phyloP scores from a whole-genome alignment of 2,329 filamentous ascomycete species.

The Exophiala calicioides region DNA sequence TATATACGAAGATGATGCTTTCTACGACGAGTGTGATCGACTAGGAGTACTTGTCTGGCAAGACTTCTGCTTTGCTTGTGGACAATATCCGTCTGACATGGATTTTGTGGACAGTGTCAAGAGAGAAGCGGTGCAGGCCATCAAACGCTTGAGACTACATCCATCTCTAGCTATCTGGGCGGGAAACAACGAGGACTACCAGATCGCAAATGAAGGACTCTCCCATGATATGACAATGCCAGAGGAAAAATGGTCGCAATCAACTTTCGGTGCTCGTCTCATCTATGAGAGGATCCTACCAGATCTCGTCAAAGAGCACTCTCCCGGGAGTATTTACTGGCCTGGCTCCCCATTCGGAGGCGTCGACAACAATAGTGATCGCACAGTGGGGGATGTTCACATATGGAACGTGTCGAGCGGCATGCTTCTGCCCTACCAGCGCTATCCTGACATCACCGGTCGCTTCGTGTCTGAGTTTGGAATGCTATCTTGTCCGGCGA shows the following conservation, averaged over 20 bases:
- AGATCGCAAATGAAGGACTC: slow-evolving; percentile 79
- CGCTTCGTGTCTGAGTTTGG: slow-evolving; percentile 93
- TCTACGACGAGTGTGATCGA: slow-evolving; percentile 76
- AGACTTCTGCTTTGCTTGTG: slow-evolving; percentile 81
- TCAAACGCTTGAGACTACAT: slow-evolving; percentile 75
- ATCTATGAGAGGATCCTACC: slow-evolving; percentile 89
- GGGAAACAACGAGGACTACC: slow-evolving; percentile 95
- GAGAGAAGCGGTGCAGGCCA: slow-evolving; percentile 64
- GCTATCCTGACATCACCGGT: slow-evolving; percentile 79
- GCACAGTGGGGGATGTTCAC: slow-evolving; percentile 84
- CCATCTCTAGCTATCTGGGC: slow-evolving; percentile 85
- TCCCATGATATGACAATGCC: slow-evolving; percentile 72
- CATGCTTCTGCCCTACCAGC: slow-evolving; percentile 79
- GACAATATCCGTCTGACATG: slow-evolving; percentile 69
- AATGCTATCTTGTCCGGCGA: slow-evolving; percentile 85
- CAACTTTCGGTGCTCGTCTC: slow-evolving; percentile 85
- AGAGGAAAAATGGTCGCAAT: slow-evolving; percentile 84
- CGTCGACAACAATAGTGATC: slow-evolving; percentile 69
- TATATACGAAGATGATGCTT: slow-evolving; percentile 72
- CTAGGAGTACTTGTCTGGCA: slow-evolving; percentile 83
- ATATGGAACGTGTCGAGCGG: slow-evolving; percentile 69
- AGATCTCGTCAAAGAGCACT: slow-evolving; percentile 68
- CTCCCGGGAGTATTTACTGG: slow-evolving; percentile 69
- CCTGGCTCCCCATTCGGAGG: slow-evolving; percentile 86
- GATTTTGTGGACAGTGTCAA: slow-evolving; percentile 64